Evolutionary conservation across 352 stramenopile species (phyloP), one percentile per base, ranked within the genome.

Genomic region (Peronosclerospora sorghi): DNA sequence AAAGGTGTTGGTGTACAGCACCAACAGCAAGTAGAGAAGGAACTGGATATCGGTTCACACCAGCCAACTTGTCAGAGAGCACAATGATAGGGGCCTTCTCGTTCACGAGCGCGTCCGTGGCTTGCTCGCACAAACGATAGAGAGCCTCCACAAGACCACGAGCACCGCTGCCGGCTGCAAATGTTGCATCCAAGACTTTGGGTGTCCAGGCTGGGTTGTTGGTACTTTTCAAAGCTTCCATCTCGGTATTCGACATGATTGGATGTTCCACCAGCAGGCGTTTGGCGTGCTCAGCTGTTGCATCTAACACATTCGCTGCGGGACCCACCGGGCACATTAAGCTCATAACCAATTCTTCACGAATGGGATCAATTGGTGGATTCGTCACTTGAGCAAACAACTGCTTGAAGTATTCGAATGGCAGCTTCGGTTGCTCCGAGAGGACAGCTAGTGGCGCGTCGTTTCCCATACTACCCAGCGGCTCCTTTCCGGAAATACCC

Each of bases 381-480:
- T 98, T 98, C 10, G 94, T 98, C 35, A 98, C 94, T 63, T 98
- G 85, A 10, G 73, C 82, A 45, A 96, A 96, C 2, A 90, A 70
- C 66, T 98, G 95, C 71, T 98, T 98, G 67, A 98, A 98, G 59
- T 98, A 98, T 59, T 98, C 95, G 58, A 95, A 97, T 2, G 94
- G 68, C 32, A 86, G 66, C 48, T 98, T 96, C 26, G 92, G 86
- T 28, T 94, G 80, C 56, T 95, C 71, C 19, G 84, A 97, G 14
- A 98, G 66, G 29, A 97, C 89, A 17, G 92, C 92, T 8, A 98
- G 68, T 2, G 92, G 87, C 1, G 92, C 86, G 57, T 98, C 92
- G 54, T 98, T 98, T 21, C 92, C 92, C 92, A 98, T 98, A 35
- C 79, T 95, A 49, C 92, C 92, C 17, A 98, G 65, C 9, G 86